These are phyloP conservation scores for Pinus albicaulis DNA, from an alignment of 75 land plant genomes.

Conservation along the genomic window DNA sequence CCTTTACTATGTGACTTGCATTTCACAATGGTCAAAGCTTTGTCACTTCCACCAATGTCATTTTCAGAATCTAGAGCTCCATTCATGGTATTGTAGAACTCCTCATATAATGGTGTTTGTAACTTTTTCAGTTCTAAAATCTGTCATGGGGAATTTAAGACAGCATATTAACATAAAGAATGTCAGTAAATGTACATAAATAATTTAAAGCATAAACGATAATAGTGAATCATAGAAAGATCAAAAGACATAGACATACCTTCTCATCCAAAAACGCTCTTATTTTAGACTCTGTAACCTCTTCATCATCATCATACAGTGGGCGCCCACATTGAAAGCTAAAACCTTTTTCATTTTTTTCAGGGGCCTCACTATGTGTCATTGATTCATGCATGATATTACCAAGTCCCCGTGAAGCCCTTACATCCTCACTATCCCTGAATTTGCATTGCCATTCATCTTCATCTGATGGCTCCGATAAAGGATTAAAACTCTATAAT, in stretches of 20 bases:
- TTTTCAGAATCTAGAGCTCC: constrained; percentile 12
- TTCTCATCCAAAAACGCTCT: constrained; percentile 92
- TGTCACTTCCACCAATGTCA: constrained; percentile 18
- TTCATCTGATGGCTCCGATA: constrained; percentile 63
- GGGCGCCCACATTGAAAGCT: constrained; percentile 43
- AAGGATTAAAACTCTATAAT: constrained; percentile 78
- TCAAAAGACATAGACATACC: constrained; percentile 40
- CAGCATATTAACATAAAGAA: constrained; percentile 1
- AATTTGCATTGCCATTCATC: constrained; percentile 61
- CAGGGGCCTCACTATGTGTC: constrained; percentile 10
- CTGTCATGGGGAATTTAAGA: constrained; percentile 25
- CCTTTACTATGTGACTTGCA: constrained; percentile 55
- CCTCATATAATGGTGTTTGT: constrained; percentile 90
- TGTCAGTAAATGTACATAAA: neutral
- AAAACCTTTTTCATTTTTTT: constrained; percentile 30
- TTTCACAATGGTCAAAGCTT: constrained; percentile 9
- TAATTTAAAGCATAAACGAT: neutral
- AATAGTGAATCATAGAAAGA: neutral
- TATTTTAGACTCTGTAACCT: constrained; percentile 91
- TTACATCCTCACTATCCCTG: constrained; percentile 25
- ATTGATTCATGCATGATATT: constrained; percentile 6
- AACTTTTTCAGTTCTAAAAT: constrained; percentile 86
- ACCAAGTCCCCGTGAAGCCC: constrained; percentile 4
- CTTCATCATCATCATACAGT: constrained; percentile 79
- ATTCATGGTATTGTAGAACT: constrained; percentile 60